Evolutionary conservation across 2,329 filamentous ascomycete genomes (phyloP).

Genomic region (Xylariales sp.): DNA sequence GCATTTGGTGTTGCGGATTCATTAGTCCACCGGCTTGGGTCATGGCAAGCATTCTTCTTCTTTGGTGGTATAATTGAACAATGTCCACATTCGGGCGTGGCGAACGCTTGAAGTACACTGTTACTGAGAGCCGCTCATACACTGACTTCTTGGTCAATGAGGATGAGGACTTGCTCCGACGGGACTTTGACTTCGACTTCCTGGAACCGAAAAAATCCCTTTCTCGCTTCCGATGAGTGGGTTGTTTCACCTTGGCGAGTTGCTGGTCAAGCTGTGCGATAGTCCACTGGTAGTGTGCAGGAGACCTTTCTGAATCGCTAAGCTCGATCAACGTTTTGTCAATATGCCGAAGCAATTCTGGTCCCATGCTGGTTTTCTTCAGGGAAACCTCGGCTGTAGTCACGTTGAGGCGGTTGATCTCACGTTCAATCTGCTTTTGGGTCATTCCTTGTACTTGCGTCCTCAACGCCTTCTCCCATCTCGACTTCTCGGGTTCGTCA

Average conservation of each 20-base stretch:
- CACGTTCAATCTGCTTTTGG: slow-evolving; percentile 29
- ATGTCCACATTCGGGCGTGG: slow-evolving; percentile 28
- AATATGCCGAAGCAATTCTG: slow-evolving; percentile 36
- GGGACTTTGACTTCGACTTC: slow-evolving; percentile 4
- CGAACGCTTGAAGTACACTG: slow-evolving; percentile 39
- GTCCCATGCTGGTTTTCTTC: slow-evolving; percentile 33
- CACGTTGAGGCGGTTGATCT: slow-evolving; percentile 32
- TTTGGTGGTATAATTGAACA: slow-evolving; percentile 14
- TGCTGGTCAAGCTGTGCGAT: slow-evolving; percentile 41
- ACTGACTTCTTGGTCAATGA: slow-evolving; percentile 20
- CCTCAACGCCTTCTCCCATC: slow-evolving; percentile 35
- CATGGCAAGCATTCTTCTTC: slow-evolving; percentile 5
- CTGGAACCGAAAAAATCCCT: background rate
- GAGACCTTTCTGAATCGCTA: slow-evolving; percentile 27
- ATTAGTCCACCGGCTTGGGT: background rate
- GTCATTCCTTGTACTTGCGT: slow-evolving; percentile 30
- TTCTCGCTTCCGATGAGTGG: slow-evolving; percentile 3
- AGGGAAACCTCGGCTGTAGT: slow-evolving; percentile 25
- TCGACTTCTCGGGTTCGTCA: slow-evolving; percentile 25
- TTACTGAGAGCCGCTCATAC: slow-evolving; percentile 36
- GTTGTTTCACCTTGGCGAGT: slow-evolving; percentile 21
- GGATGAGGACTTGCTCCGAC: slow-evolving; percentile 1
- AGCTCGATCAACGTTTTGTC: slow-evolving; percentile 32
- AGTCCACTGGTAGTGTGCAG: slow-evolving; percentile 30
- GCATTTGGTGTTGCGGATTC: too few relatives aligned